Conservation (phyloP, 805 yeast species). For the Teunomyces aglyptinius region DNA sequence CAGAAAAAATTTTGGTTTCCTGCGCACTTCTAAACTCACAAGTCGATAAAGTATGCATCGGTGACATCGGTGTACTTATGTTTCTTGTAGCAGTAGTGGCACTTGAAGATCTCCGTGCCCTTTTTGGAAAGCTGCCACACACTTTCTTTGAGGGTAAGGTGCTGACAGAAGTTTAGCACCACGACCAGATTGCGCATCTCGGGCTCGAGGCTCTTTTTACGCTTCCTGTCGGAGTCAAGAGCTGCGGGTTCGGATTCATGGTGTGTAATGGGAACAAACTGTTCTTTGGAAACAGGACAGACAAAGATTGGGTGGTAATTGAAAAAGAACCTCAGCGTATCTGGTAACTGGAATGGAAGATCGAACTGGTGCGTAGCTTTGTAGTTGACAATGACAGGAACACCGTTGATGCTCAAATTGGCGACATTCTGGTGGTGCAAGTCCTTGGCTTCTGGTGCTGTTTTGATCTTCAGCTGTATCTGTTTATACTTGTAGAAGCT, state of each 20-base stretch:
- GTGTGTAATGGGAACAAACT: conserved; percentile 32
- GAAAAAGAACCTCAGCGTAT: conserved; percentile 37
- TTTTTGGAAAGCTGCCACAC: conserved; percentile 38
- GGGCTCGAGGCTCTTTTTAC: conserved; percentile 23
- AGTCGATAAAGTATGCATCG: conserved; percentile 42
- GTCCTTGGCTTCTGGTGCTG: neutral
- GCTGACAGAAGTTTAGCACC: conserved; percentile 40
- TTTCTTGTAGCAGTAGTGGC: conserved; percentile 46
- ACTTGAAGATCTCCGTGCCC: conserved; percentile 40
- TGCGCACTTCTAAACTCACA: conserved; percentile 11
- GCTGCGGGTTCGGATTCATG: neutral
- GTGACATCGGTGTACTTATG: conserved; percentile 38
- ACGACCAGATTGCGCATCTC: conserved; percentile 24
- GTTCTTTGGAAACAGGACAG: conserved; percentile 47
- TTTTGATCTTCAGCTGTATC: conserved; percentile 23
- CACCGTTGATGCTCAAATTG: neutral
- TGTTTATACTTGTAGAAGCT: conserved; percentile 41
- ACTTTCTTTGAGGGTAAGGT: conserved; percentile 42
- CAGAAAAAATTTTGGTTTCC: neutral
- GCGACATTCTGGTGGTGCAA: conserved; percentile 12
- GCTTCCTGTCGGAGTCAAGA: conserved; percentile 10
- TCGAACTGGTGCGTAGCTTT: conserved; percentile 23
- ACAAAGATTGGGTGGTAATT: conserved; percentile 44
- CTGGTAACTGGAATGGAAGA: conserved; percentile 43
- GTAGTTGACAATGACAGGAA: conserved; percentile 1